Conservation (phyloP, 2,329 filamentous ascomycete species). For the Trichoderma guizhouense region DNA sequence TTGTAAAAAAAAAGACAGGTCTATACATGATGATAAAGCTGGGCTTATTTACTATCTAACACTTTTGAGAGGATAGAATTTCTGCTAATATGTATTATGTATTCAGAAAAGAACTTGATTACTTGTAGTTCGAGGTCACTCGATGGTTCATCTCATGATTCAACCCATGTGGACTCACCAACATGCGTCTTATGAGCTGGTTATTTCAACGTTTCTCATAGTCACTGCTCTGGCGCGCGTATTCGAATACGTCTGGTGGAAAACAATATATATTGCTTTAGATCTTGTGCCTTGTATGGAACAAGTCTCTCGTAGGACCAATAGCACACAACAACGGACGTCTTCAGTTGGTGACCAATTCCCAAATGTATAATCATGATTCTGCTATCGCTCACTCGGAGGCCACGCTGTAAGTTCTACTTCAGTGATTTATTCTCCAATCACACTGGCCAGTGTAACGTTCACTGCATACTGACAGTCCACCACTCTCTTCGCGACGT, state of each 20-base stretch:
- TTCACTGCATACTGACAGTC: not conserved
- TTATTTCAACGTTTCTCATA: not conserved
- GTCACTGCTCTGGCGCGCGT: no score
- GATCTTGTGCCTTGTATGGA: not conserved
- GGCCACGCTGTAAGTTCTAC: not conserved
- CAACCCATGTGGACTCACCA: not conserved
- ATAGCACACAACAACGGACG: not conserved
- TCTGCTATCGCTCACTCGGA: no score
- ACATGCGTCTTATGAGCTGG: not conserved
- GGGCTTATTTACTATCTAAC: not conserved
- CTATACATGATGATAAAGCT: not conserved
- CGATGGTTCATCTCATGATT: not conserved
- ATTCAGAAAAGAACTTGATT: not conserved
- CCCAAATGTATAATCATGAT: not conserved
- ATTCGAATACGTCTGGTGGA: rapidly evolving
- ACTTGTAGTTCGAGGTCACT: not conserved
- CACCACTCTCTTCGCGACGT: not conserved
- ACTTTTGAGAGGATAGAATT: not conserved
- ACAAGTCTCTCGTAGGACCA: not conserved
- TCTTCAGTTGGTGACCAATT: not conserved
- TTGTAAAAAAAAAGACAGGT: not conserved
- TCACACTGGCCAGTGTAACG: not conserved
- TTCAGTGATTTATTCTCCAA: not conserved
- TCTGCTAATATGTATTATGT: not conserved
- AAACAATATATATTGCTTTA: not conserved